These are phyloP conservation scores for Grigorovia yakushimaensis DNA, from an alignment of 805 yeast genomes.

Conservation along the genomic window DNA sequence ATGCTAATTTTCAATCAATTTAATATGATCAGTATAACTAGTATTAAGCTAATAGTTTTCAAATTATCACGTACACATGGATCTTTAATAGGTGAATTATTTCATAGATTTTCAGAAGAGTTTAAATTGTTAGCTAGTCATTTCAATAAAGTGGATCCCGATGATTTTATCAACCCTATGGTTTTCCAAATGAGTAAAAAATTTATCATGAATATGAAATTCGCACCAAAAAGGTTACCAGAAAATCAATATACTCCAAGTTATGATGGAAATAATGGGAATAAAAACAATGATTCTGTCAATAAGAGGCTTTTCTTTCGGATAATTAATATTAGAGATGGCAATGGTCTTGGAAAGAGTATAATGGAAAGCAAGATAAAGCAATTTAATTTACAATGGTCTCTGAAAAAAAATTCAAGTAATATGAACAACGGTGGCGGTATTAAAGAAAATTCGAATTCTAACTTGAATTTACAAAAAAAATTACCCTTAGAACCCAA, in stretches of 20 bases:
- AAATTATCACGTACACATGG: neutral
- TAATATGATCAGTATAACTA: neutral
- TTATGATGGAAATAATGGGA: neutral
- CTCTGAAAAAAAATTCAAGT: neutral
- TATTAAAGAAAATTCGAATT: neutral
- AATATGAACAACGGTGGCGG: too few species aligned
- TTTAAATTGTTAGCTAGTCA: neutral
- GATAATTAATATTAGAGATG: neutral
- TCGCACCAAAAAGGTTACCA: neutral
- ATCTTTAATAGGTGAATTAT: neutral
- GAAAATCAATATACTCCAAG: neutral
- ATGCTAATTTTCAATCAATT: constrained; percentile 14
- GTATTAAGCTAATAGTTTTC: neutral
- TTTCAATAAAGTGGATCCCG: neutral
- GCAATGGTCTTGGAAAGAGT: neutral
- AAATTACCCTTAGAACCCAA: neutral
- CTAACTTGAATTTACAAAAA: neutral
- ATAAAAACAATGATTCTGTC: neutral
- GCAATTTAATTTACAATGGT: neutral
- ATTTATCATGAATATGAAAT: constrained; percentile 11
- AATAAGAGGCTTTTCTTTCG: neutral
- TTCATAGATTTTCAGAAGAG: neutral
- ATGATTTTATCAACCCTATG: constrained; percentile 2
- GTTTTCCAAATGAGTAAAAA: constrained; percentile 20
- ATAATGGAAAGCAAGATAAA: neutral